These are phyloP conservation scores for Talaromyces atroroseus DNA, from an alignment of 2,329 filamentous ascomycete genomes.

Conservation along the genomic window DNA sequence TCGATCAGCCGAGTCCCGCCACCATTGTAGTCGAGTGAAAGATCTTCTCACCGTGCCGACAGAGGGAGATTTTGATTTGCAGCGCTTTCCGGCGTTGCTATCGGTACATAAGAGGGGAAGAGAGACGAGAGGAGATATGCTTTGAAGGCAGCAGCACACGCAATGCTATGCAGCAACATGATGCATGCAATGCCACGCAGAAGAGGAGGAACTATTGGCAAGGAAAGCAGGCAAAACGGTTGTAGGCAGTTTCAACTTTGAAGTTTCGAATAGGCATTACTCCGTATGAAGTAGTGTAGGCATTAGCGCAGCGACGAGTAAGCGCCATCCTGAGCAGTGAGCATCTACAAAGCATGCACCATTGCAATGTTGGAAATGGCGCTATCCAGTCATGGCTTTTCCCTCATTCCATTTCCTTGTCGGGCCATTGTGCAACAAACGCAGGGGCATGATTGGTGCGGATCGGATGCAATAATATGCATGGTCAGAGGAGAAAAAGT, in stretches of 20 bases:
- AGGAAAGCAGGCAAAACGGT: background rate
- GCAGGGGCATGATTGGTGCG: background rate
- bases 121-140: background rate
- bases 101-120: background rate
- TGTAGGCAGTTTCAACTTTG: background rate
- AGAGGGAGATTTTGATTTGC: background rate
- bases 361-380: background rate
- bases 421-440: background rate
- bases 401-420: background rate
- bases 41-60: background rate
- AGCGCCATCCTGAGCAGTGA: background rate
- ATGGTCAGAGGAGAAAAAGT: slow-evolving; percentile 5
- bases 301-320: background rate
- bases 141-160: background rate
- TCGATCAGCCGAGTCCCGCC: background rate
- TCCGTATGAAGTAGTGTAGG: background rate
- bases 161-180: background rate
- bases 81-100: background rate
- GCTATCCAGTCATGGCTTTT: slow-evolving; percentile 3
- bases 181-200: background rate
- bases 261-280: background rate
- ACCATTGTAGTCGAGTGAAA: background rate
- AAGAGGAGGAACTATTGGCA: background rate
- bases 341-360: background rate
- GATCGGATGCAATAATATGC: background rate